Percentiles rank a stretch among this genome's conserved stretches.
These are phyloP conservation scores for Neonectria hederae DNA, from an alignment of 2,329 filamentous ascomycete genomes.

Conservation along the genomic window DNA sequence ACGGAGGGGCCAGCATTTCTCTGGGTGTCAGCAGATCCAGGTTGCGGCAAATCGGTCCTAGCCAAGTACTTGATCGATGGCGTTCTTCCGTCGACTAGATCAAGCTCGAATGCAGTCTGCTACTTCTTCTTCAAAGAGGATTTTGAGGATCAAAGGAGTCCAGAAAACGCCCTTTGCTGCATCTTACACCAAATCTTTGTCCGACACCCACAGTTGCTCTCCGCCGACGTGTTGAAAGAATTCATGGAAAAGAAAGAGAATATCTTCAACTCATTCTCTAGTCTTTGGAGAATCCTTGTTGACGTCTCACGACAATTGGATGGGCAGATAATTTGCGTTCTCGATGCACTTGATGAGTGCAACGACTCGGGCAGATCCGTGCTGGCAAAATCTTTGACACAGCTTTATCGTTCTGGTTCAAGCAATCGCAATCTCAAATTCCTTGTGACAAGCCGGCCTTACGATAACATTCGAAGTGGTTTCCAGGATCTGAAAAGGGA, in stretches of 20 bases:
- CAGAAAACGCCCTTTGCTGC: conserved; percentile 44
- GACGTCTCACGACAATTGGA: conserved; percentile 16
- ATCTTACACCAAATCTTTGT: conserved; percentile 52
- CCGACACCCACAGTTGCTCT: conserved; percentile 35
- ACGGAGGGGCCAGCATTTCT: conserved; percentile 8
- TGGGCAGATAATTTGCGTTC: conserved; percentile 46
- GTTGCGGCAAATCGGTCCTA: conserved; percentile 56
- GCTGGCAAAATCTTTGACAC: conserved; percentile 38
- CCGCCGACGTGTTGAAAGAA: conserved; percentile 29
- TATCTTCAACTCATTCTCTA: conserved; percentile 34
- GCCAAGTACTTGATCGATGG: conserved; percentile 49
- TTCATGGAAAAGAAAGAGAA: conserved; percentile 31
- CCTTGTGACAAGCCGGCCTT: conserved; percentile 48
- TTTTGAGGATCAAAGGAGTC: conserved; percentile 46
- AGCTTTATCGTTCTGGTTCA: conserved; percentile 32
- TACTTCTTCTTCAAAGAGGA: conserved; percentile 61
- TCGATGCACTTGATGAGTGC: conserved; percentile 56
- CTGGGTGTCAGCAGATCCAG: conserved; percentile 53
- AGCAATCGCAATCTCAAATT: conserved; percentile 46
- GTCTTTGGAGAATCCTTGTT: conserved; percentile 47
- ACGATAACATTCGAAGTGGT: conserved; percentile 34
- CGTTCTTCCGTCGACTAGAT: conserved; percentile 28
- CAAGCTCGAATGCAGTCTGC: conserved; percentile 38
- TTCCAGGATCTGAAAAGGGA: conserved; percentile 25
- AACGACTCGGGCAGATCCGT: conserved; percentile 24